Evolutionary conservation across 2,329 filamentous ascomycete genomes (phyloP), one percentile per base, ranked within the genome.

Genomic region (Ascosphaera pollenicola): DNA sequence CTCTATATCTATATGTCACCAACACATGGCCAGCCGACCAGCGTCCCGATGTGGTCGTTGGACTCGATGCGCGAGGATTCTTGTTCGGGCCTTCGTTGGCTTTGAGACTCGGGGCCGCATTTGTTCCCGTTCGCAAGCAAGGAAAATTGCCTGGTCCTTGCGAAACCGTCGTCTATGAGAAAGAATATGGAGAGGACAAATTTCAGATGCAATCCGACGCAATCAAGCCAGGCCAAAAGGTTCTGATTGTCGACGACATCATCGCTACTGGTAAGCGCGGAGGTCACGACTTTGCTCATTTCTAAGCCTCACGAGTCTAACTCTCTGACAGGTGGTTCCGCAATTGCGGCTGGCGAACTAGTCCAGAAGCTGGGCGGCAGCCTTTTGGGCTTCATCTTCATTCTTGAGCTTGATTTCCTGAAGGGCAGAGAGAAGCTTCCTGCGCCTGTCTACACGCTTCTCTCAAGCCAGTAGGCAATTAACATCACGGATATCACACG

Each of bases 211-310:
- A 98, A 66, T 65, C 70, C 48, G 84, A 79, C 58, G 77, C 78
- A 35, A 76, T 98, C 52, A 76, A 79, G 62, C 68, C 73, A 39
- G 85, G 85, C 28, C 82, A 93, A 64, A 85, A 78, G 58, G 87
- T 93, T 42, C 65, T 98, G 45, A 70, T 98, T 47, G 84, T 98
- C 24, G 89, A 98, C 59, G 89, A 98, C 58, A 92, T 98, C 54
- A 95, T 98, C 63, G 89, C 89, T 41, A 98, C 89, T 47, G 87
- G 87, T 93, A 67, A 58, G 77, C n/a, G n/a, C n/a, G n/a, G n/a
- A n/a, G n/a, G n/a, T n/a, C n/a, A n/a, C 11, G n/a, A 32, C 10
- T 5, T n/a, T 32, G 5, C 4, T 32, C 4, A 4, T 15, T 8
- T 26, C 17, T 13, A 11, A 19, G 11, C 39, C 4, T 40, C 40